These are phyloP conservation scores for Scheffersomyces insectosa DNA, from an alignment of 1,139 yeast genomes.

Conservation along the genomic window DNA sequence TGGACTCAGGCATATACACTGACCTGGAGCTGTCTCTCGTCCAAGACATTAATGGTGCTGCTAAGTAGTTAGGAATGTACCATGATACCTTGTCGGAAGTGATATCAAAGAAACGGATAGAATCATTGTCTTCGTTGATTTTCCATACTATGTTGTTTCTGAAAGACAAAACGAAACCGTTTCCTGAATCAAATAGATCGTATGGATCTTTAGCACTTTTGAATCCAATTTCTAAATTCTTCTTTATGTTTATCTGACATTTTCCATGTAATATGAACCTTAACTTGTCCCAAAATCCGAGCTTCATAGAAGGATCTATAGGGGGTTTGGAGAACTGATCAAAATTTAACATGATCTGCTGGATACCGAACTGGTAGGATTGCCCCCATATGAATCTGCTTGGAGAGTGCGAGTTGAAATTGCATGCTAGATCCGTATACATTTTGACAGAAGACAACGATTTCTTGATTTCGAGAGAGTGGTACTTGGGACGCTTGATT, in stretches of 20 bases:
- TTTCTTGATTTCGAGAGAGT: conserved; percentile 67
- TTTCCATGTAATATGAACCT: conserved; percentile 51
- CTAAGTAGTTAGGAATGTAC: conserved; percentile 63
- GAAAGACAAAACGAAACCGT: conserved; percentile 45
- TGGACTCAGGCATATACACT: conserved; percentile 45
- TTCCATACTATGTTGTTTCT: conserved; percentile 41
- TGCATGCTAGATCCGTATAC: conserved; percentile 60
- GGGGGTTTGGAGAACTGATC: conserved; percentile 85
- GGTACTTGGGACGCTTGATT: conserved; percentile 36
- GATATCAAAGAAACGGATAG: conserved; percentile 38
- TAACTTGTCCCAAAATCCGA: conserved; percentile 64
- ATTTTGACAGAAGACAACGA: conserved; percentile 78
- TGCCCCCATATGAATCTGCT: conserved; percentile 85
- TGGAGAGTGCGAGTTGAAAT: conserved; percentile 56
- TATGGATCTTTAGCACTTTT: conserved; percentile 51
- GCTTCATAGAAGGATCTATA: conserved; percentile 59
- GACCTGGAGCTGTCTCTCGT: conserved; percentile 47
- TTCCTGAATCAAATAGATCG: conserved; percentile 35
- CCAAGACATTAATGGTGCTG: conserved; percentile 63
- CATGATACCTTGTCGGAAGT: conserved; percentile 39
- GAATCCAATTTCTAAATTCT: conserved; percentile 56
- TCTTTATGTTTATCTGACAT: conserved; percentile 30
- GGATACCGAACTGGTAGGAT: conserved; percentile 80
- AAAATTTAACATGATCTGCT: conserved; percentile 74
- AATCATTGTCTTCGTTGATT: conserved; percentile 42